Evolutionary conservation across 1,139 yeast species (phyloP), one percentile per base, ranked within the genome.

Genomic region (Debaryomyces nepalensis): DNA sequence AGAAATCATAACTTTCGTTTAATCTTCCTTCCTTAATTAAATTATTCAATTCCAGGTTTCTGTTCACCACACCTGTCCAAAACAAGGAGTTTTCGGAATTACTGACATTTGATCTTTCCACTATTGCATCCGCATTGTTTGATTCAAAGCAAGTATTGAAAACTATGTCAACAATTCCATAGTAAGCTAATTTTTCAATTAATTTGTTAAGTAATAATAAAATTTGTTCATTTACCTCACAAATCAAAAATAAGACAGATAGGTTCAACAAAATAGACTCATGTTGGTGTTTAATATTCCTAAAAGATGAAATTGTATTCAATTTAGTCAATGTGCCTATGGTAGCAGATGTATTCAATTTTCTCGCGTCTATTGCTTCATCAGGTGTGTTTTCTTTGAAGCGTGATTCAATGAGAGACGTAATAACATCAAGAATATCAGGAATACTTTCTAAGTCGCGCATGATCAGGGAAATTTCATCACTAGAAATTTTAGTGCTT

Each of bases 201-300:
- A 67, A 54, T 38, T 54, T 54, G 36, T 63, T 66, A 18, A 70
- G 53, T 21, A 70, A 52, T 8, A 50, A 46, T 9, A 66, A 43
- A 4, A 66, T 55, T 31, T 57, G 55, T 8, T 61, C 63, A 46
- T 62, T 64, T 4, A 56, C 53, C 40, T 68, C 73, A 51, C 71
- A 66, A 2, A 68, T 45, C 15, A 67, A 48, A 27, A 69, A 56
- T 32, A 68, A 51, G 1, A 64, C 50, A n/a, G 56, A 48, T 40
- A 66, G 52, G 38, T 57, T 61, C 21, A 58, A 40, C 38, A 66
- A 54, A 14, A 63, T 48, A 4, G 43, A 50, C 30, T 59, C 63
- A 46, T 70, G 75, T 5, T 46, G 47, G 7, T 47, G 44, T 33
- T 59, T 60, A 33, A 69, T 66, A 22, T 52, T 51, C 39, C 60